These are phyloP conservation scores for Phytophthora megakarya DNA, from an alignment of 352 stramenopile genomes.

Conservation along the genomic window DNA sequence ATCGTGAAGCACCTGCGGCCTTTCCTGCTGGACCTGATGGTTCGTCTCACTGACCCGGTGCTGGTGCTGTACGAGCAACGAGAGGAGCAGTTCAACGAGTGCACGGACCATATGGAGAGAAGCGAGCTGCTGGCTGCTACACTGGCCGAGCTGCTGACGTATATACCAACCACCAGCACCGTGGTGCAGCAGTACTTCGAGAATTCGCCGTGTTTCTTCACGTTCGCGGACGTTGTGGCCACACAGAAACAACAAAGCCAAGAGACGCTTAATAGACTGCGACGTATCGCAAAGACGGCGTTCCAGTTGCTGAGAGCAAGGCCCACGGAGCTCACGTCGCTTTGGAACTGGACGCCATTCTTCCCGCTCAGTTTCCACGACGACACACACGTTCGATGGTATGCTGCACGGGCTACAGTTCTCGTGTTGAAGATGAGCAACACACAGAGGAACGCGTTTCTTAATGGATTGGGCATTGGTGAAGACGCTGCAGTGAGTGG, in stretches of 20 bases:
- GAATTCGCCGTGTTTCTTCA: constrained; percentile 76
- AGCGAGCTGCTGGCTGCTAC: constrained; percentile 59
- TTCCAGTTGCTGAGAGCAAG: constrained; percentile 59
- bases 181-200: constrained; percentile 70
- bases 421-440: constrained; percentile 76
- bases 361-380: constrained; percentile 83
- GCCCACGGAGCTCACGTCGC: constrained; percentile 52
- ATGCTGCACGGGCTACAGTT: constrained; percentile 61
- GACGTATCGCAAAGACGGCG: constrained; percentile 60
- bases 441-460: constrained; percentile 62
- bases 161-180: constrained; percentile 58
- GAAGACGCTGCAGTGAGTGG: constrained; percentile 53
- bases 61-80: constrained; percentile 50
- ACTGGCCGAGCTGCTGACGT: constrained; percentile 57
- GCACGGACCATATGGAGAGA: constrained; percentile 52
- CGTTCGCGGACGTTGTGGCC: constrained; percentile 58
- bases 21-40: constrained; percentile 75
- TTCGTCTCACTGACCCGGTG: constrained; percentile 59
- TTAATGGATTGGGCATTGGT: constrained; percentile 53
- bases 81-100: constrained; percentile 26
- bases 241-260: constrained; percentile 45
- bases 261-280: constrained; percentile 44
- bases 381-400: constrained; percentile 61
- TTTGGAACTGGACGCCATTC: constrained; percentile 86
- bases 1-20: constrained; percentile 69